Conservation (phyloP, 257 asterid species). For the Linderniella brevidens region DNA sequence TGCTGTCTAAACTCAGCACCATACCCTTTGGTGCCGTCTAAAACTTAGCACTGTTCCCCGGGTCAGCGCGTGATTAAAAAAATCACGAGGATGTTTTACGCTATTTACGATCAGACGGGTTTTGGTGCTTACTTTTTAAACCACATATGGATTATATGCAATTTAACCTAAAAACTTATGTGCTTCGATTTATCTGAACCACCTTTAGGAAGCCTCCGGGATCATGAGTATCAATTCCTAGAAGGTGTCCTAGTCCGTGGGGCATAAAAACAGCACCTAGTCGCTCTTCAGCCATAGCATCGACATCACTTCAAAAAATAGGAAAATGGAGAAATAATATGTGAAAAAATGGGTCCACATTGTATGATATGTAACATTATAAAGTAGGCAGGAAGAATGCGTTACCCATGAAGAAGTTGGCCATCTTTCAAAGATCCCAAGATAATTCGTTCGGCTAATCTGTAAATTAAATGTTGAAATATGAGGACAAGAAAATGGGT, state of each 20-base stretch:
- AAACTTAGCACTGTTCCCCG: too few relatives aligned
- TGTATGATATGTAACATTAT: too few relatives aligned
- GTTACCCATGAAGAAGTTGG: conserved; percentile 68
- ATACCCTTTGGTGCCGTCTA: too few relatives aligned
- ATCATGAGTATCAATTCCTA: conserved; percentile 96
- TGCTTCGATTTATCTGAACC: conserved; percentile 4
- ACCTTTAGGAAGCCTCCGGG: conserved; percentile 93
- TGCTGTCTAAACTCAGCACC: too few relatives aligned
- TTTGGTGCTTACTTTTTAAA: too few relatives aligned
- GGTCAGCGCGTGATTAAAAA: too few relatives aligned
- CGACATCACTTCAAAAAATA: conserved; percentile 42
- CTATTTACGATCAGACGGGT: too few relatives aligned
- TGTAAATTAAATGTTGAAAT: conserved; percentile 11
- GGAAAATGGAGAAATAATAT: conserved; percentile 9
- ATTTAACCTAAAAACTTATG: too few relatives aligned
- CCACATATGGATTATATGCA: too few relatives aligned
- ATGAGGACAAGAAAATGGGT: conserved; percentile 8
- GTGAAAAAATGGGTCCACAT: conserved; percentile 4
- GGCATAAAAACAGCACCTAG: conserved; percentile 89
- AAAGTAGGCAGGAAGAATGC: conserved; percentile 3
- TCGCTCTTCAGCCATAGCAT: conserved; percentile 59
- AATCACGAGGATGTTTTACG: too few relatives aligned
- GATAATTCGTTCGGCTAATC: conserved; percentile 66
- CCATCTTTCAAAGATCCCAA: conserved; percentile 63
- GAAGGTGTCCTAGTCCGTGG: conserved; percentile 93